phyloP scores from a whole-genome alignment of 129 eudicot species.

The Daucus carota region DNA sequence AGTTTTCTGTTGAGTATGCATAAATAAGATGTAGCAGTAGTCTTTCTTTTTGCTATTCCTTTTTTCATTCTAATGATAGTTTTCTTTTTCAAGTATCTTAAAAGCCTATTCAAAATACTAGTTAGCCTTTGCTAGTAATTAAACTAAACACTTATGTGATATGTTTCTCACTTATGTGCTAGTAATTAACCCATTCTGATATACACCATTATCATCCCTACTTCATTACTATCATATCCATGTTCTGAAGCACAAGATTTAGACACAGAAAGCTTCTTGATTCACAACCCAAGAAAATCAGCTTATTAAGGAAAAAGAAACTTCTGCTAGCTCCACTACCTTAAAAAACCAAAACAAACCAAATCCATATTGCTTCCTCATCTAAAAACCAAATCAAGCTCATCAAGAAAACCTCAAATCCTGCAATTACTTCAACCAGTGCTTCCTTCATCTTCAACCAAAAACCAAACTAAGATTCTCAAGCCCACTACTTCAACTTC shows the following conservation, averaged over 20 bases:
- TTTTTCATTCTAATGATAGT: background rate
- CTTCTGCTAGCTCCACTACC: background rate
- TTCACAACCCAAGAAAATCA: conserved; percentile 19
- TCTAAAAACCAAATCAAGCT: conserved; percentile 41
- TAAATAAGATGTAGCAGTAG: background rate
- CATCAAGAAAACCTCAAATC: conserved; percentile 17
- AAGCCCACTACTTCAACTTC: conserved; percentile 11
- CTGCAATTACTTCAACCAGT: background rate
- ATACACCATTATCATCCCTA: background rate
- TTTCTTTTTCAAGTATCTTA: background rate
- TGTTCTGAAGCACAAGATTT: background rate
- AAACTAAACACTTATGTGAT: background rate
- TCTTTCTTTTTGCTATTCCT: background rate
- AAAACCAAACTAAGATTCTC: conserved; percentile 35
- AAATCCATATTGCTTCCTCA: conserved; percentile 16
- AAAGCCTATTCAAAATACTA: too few relatives aligned
- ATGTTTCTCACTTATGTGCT: conserved; percentile 9
- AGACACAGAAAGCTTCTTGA: conserved; percentile 22
- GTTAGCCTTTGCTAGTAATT: background rate
- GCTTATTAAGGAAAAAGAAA: conserved; percentile 32
- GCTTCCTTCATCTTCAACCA: conserved; percentile 7
- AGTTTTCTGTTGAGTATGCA: background rate
- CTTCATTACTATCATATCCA: conserved; percentile 8
- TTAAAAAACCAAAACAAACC: conserved; percentile 36
- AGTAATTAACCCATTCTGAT: conserved; percentile 5